These are phyloP conservation scores for Tetrapyrgos nigripes DNA, from an alignment of 1,284 basidiomycete genomes.

Conservation along the genomic window DNA sequence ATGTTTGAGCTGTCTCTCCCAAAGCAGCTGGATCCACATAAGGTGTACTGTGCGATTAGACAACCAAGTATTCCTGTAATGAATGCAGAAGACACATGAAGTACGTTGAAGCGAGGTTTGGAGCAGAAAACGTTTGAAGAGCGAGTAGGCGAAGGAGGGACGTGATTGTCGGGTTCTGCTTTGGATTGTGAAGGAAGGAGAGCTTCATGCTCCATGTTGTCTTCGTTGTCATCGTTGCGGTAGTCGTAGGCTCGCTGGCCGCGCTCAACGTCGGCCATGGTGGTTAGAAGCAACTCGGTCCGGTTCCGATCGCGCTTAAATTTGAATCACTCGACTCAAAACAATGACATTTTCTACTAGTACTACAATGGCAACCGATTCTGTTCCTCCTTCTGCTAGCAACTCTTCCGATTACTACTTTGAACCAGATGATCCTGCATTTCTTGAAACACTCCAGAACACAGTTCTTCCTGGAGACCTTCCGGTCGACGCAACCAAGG, in stretches of 20 bases:
- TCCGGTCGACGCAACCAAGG: constrained; percentile 9
- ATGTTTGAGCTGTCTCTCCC: constrained; percentile 3
- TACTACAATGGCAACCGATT: constrained; percentile 1
- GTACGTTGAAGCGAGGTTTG: constrained; percentile 33
- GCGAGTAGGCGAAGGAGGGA: constrained; percentile 19
- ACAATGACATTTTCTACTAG: constrained; percentile 3
- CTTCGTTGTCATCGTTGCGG: constrained; percentile 17
- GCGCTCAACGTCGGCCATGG: constrained; percentile 16
- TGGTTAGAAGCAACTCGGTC: not conserved
- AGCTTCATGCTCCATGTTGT: constrained; percentile 39
- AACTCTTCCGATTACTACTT: constrained; percentile 62
- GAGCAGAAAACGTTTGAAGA: constrained; percentile 23
- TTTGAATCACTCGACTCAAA: too few relatives aligned
- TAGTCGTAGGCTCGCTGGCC: constrained; percentile 5
- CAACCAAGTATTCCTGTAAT: constrained; percentile 50
- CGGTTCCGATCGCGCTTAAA: not conserved
- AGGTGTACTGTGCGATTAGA: constrained; percentile 45
- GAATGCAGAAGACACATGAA: constrained; percentile 51
- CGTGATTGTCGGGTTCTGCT: constrained; percentile 20
- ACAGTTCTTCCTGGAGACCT: constrained; percentile 56
- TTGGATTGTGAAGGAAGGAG: constrained; percentile 39
- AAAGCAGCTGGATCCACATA: constrained; percentile 43
- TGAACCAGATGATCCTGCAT: constrained; percentile 60
- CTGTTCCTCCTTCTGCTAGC: constrained; percentile 10
- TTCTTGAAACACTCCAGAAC: constrained; percentile 55